These are phyloP conservation scores for Conoideocrella luteorostrata DNA, from an alignment of 2,329 filamentous ascomycete species.

Conservation along the genomic window DNA sequence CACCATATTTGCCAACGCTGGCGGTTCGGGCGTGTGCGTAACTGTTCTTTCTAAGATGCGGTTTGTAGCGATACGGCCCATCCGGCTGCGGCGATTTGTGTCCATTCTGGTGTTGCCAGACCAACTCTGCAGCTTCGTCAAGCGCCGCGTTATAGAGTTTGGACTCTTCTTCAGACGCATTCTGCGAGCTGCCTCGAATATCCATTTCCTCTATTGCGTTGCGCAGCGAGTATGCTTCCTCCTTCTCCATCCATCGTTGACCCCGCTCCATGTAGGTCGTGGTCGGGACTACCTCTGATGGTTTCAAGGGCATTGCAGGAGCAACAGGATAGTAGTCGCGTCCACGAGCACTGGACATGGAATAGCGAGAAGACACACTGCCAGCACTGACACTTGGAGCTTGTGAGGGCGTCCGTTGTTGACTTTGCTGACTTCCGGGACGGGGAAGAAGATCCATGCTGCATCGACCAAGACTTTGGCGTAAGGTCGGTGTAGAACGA, in stretches of 20 bases:
- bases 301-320: constrained; percentile 40
- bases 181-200: constrained; percentile 33
- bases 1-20: constrained; percentile 45
- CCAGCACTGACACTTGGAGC: constrained; percentile 34
- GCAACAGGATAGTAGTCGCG: constrained; percentile 47
- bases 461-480: constrained; percentile 22
- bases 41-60: constrained; percentile 64
- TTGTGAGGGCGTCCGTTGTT: constrained; percentile 22
- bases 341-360: constrained; percentile 35
- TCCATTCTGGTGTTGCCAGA: constrained; percentile 67
- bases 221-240: constrained; percentile 64
- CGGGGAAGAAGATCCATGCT: constrained; percentile 25
- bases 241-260: constrained; percentile 73
- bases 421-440: constrained; percentile 16
- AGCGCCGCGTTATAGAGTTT: constrained; percentile 65
- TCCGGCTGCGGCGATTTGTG: constrained; percentile 39
- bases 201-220: constrained; percentile 71
- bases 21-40: constrained; percentile 62
- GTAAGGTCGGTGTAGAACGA: constrained; percentile 20
- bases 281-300: constrained; percentile 57
- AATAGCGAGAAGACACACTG: constrained; percentile 46
- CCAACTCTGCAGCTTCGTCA: constrained; percentile 71
- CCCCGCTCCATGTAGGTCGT: constrained; percentile 68
- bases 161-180: constrained; percentile 45
- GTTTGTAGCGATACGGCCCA: constrained; percentile 60